Percentiles rank a stretch among this genome's conserved stretches.
phyloP scores from a whole-genome alignment of 2,329 filamentous ascomycete species.

The Cladobotryum protrusum region DNA sequence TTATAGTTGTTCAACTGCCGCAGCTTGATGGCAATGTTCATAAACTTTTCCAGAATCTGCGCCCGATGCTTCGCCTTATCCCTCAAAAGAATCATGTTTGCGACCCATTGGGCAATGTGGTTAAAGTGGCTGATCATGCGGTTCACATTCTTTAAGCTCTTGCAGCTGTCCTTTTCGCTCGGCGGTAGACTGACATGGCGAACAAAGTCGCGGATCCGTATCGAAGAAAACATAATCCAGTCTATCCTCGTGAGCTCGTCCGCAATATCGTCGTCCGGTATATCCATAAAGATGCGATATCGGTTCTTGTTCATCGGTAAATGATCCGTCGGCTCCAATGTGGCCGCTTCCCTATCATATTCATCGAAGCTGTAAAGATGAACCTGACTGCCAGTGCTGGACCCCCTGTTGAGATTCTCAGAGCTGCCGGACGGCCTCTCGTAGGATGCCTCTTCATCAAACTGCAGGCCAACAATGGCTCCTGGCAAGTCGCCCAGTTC shows the following conservation, averaged over 20 bases:
- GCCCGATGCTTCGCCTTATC: conserved; percentile 96
- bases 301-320: conserved; percentile 74
- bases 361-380: conserved; percentile 65
- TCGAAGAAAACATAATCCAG: conserved; percentile 97
- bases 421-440: conserved; percentile 42
- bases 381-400: conserved; percentile 38
- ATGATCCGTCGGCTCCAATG: conserved; percentile 62
- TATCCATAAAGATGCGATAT: conserved; percentile 86
- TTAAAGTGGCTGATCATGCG: conserved; percentile 94
- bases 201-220: conserved; percentile 85
- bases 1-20: conserved; percentile 97
- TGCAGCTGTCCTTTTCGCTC: conserved; percentile 67
- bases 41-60: conserved; percentile 89
- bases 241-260: conserved; percentile 92
- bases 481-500: conserved; percentile 34
- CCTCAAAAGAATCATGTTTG: conserved; percentile 77
- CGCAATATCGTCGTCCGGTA: conserved; percentile 76
- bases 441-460: conserved; percentile 40
- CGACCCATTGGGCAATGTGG: conserved; percentile 74
- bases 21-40: conserved; percentile 79
- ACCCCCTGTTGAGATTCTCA: conserved; percentile 34
- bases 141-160: conserved; percentile 77
- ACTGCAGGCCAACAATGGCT: conserved; percentile 42
- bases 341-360: conserved; percentile 71
- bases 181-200: conserved; percentile 76